These are phyloP conservation scores for Leishmania arabica DNA, from an alignment of 208 protist species.

Conservation along the genomic window DNA sequence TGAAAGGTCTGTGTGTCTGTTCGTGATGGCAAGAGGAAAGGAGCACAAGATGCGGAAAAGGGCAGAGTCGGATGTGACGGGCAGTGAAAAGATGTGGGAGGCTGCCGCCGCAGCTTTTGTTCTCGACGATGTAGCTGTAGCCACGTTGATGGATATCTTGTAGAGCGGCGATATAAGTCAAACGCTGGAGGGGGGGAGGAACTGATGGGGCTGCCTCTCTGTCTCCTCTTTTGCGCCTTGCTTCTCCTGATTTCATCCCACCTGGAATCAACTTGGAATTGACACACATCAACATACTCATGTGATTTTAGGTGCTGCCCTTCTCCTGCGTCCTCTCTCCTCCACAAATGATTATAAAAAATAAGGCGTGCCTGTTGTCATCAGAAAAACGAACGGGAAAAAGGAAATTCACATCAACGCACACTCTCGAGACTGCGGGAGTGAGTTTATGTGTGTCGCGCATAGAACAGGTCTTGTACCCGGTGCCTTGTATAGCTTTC, in stretches of 20 bases:
- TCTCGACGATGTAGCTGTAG: background rate
- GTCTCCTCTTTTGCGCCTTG: background rate
- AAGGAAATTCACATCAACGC: background rate
- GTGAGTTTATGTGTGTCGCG: background rate
- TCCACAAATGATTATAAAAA: background rate
- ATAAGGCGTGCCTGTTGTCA: background rate
- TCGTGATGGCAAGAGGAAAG: background rate
- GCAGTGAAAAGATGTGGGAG: background rate
- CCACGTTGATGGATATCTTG: background rate
- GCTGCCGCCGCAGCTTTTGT: background rate
- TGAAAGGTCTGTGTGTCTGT: background rate
- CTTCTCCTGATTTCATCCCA: background rate
- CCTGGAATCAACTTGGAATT: conserved; percentile 1
- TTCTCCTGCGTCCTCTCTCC: background rate
- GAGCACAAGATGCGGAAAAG: background rate
- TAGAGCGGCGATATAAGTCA: background rate
- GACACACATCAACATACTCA: background rate
- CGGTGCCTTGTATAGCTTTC: conserved; percentile 1
- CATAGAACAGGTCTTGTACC: background rate
- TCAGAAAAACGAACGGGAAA: background rate
- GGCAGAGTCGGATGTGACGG: background rate
- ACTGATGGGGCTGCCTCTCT: background rate
- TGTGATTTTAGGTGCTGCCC: conserved; percentile 3
- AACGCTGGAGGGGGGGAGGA: background rate
- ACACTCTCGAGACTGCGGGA: background rate